Conservation (phyloP, 2,329 filamentous ascomycete genomes). For the Phialophora verrucosa region DNA sequence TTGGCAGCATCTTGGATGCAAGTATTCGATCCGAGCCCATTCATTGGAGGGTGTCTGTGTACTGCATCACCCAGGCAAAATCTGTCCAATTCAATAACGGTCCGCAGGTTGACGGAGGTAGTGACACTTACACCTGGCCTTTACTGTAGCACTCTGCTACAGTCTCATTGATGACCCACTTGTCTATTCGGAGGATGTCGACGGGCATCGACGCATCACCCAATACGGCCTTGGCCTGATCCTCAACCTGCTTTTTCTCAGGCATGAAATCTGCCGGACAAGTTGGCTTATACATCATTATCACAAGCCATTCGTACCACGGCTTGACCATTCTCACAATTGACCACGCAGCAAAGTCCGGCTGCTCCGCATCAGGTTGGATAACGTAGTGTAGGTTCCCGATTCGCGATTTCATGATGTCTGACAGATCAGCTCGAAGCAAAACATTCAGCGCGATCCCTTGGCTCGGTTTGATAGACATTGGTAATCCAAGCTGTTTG, state of each 20-base stretch:
- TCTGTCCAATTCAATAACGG: slow-evolving; percentile 9
- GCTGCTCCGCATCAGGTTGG: slow-evolving; percentile 54
- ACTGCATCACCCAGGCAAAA: slow-evolving; percentile 48
- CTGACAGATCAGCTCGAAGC: slow-evolving; percentile 56
- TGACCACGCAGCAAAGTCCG: slow-evolving; percentile 57
- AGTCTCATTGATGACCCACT: slow-evolving; percentile 60
- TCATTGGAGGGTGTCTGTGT: slow-evolving; percentile 45
- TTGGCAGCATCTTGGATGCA: slow-evolving; percentile 47
- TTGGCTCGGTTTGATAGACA: slow-evolving; percentile 51
- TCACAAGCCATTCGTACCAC: slow-evolving; percentile 62
- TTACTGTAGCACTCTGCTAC: slow-evolving; percentile 63
- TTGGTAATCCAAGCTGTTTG: slow-evolving; percentile 53
- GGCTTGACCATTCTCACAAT: slow-evolving; percentile 66
- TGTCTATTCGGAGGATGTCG: slow-evolving; percentile 8
- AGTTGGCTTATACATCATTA: slow-evolving; percentile 52
- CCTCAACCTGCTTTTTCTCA: slow-evolving; percentile 52
- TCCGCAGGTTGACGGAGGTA: slow-evolving; percentile 1
- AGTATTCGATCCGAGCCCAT: slow-evolving; percentile 46
- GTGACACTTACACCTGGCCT: slow-evolving; percentile 46
- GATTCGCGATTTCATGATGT: slow-evolving; percentile 55
- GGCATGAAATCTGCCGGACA: slow-evolving; percentile 55
- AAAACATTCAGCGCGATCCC: slow-evolving; percentile 59
- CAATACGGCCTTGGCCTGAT: slow-evolving; percentile 59
- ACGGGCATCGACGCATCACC: slow-evolving; percentile 43
- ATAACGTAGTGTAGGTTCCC: slow-evolving; percentile 68